Conservation (phyloP, 2,329 filamentous ascomycete genomes). For the Exophiala sideris region DNA sequence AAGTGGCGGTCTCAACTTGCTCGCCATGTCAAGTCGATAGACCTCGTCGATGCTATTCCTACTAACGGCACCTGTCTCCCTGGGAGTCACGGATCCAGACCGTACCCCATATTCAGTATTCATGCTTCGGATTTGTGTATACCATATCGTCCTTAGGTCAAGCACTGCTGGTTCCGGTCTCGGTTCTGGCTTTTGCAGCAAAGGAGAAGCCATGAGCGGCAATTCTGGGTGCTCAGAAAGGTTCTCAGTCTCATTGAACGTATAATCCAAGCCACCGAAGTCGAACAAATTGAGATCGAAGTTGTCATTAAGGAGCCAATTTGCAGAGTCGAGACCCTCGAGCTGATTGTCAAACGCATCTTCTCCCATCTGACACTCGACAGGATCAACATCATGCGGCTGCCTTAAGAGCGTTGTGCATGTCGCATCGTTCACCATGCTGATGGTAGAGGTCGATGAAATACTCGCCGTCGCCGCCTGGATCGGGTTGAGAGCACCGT, state of each 20-base stretch:
- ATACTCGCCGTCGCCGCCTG: background rate
- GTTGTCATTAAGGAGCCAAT: slow-evolving; percentile 15
- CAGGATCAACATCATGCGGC: too few relatives aligned
- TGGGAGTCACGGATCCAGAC: slow-evolving; percentile 4
- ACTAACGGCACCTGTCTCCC: background rate
- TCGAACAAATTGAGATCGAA: slow-evolving; percentile 16
- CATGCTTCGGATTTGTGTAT: slow-evolving; percentile 2
- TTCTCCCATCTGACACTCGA: too few relatives aligned
- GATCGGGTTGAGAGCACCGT: too few relatives aligned
- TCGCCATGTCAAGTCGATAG: slow-evolving; percentile 4
- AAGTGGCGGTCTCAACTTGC: background rate
- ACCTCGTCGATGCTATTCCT: slow-evolving; percentile 11
- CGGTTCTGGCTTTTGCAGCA: background rate
- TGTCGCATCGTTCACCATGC: too few relatives aligned
- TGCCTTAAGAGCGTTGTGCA: too few relatives aligned
- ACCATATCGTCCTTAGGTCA: slow-evolving; percentile 11
- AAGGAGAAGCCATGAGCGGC: background rate
- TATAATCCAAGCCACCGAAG: background rate
- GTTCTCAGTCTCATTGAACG: background rate
- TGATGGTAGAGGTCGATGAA: background rate
- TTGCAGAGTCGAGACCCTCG: background rate
- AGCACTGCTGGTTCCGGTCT: background rate
- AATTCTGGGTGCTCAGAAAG: background rate
- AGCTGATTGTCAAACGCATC: background rate
- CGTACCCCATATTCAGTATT: slow-evolving; percentile 3